Percentiles rank a stretch among this genome's conserved stretches.
Evolutionary conservation across 371 early-diverging fungal species (phyloP).

Genomic region (Mucor ambiguus): DNA sequence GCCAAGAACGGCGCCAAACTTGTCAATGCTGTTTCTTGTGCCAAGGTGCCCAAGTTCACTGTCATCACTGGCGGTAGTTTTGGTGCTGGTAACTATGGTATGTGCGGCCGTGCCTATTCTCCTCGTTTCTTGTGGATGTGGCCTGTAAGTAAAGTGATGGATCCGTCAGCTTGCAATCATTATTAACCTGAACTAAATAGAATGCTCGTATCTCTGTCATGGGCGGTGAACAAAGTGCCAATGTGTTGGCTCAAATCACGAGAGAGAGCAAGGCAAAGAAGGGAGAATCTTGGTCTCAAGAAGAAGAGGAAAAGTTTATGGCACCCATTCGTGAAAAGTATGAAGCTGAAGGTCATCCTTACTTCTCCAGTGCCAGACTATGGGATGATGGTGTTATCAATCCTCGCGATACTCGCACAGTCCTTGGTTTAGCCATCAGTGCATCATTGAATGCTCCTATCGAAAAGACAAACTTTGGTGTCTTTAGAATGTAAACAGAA

Average conservation of each 20-base stretch:
- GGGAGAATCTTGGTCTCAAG: constrained; percentile 74
- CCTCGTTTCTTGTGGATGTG: constrained; percentile 98
- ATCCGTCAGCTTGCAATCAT: too few species aligned
- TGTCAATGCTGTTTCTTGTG: constrained; percentile 96
- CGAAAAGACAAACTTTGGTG: constrained; percentile 85
- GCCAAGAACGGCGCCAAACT: constrained; percentile 98
- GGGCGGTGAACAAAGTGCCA: constrained; percentile 98
- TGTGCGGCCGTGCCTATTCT: constrained; percentile 96
- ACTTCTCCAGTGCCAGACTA: constrained; percentile 85
- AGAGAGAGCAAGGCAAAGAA: constrained; percentile 85
- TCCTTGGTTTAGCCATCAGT: constrained; percentile 86
- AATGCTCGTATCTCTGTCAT: constrained; percentile 95
- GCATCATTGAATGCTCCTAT: constrained; percentile 84
- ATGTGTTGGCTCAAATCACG: constrained; percentile 90
- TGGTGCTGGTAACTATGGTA: constrained; percentile 97
- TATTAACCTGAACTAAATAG: constrained; percentile 21
- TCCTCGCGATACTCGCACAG: constrained; percentile 88
- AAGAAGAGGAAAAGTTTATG: constrained; percentile 85
- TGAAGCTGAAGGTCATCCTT: constrained; percentile 96
- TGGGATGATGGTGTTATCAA: constrained; percentile 98
- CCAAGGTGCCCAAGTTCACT: constrained; percentile 96
- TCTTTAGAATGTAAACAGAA: constrained; percentile 92
- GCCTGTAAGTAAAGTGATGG: constrained; percentile 72
- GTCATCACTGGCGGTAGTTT: constrained; percentile 93
- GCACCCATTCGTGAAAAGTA: constrained; percentile 84